Evolutionary conservation across 768 basidiomycete genomes (phyloP).

Genomic region (Tremella yokohamensis): DNA sequence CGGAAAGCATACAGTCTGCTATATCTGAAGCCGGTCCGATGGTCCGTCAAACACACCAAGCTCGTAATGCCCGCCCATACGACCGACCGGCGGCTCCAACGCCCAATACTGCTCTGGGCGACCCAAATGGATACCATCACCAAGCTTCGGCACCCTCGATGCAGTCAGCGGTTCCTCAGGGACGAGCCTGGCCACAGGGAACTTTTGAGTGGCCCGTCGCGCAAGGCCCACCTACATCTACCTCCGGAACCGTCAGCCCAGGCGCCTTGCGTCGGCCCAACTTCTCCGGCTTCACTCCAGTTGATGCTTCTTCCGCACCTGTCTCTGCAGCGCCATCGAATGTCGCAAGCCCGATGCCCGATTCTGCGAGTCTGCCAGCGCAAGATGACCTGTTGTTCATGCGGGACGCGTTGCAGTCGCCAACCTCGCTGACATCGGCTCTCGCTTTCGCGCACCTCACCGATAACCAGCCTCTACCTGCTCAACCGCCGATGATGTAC

Average conservation of each 20-base stretch:
- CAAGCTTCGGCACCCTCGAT: slow-evolving; percentile 29
- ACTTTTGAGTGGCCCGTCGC: background rate
- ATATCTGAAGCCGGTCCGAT: slow-evolving; percentile 41
- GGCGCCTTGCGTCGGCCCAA: slow-evolving; percentile 32
- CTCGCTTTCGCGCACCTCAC: slow-evolving; percentile 3
- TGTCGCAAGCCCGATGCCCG: slow-evolving; percentile 19
- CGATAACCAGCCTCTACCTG: background rate
- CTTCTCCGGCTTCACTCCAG: slow-evolving; percentile 12
- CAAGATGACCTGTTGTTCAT: slow-evolving; percentile 27
- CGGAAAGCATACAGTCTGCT: slow-evolving; percentile 35
- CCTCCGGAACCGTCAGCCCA: slow-evolving; percentile 32
- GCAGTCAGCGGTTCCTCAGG: slow-evolving; percentile 11
- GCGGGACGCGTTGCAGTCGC: slow-evolving; percentile 18
- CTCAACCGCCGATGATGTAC: slow-evolving; percentile 21
- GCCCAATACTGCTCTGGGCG: slow-evolving; percentile 20
- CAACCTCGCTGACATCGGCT: slow-evolving; percentile 16
- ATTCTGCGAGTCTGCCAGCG: slow-evolving; percentile 3
- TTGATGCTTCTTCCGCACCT: too few species aligned
- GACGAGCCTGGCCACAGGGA: slow-evolving; percentile 7
- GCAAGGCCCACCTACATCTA: background rate
- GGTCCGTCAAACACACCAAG: slow-evolving; percentile 31
- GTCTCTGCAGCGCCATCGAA: slow-evolving; percentile 18
- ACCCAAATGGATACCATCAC: slow-evolving; percentile 17
- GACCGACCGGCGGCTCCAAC: slow-evolving; percentile 37
- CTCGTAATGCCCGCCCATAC: slow-evolving; percentile 38